Evolutionary conservation across 192 early-diverging fungal genomes (phyloP).

Genomic region (Podila epicladia): DNA sequence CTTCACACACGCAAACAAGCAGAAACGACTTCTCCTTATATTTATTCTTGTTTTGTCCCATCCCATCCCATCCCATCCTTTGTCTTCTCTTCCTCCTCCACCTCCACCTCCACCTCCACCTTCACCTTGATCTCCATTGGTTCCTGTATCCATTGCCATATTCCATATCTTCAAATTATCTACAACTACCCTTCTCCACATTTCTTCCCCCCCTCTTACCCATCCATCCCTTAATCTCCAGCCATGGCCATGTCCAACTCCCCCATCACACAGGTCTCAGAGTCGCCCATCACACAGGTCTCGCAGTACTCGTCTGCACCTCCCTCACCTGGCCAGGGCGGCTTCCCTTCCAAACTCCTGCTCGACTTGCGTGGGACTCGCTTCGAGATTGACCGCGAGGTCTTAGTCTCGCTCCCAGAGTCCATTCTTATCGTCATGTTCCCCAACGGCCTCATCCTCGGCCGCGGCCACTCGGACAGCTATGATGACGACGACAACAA

Average conservation of each 20-base stretch:
- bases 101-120: neutral
- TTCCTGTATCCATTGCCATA: neutral
- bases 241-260: slow-evolving; percentile 33
- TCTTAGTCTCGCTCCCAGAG: slow-evolving; percentile 65
- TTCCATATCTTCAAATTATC: neutral
- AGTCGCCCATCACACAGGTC: slow-evolving; percentile 66
- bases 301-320: slow-evolving; percentile 43
- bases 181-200: neutral
- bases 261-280: slow-evolving; percentile 50
- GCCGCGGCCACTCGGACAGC: slow-evolving; percentile 29
- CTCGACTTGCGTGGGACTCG: slow-evolving; percentile 67
- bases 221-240: neutral
- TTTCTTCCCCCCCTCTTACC: neutral
- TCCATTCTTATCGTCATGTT: slow-evolving; percentile 71
- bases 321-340: slow-evolving; percentile 33
- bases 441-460: slow-evolving; percentile 64
- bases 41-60: neutral
- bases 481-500: slow-evolving; percentile 54
- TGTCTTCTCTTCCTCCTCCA: neutral
- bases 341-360: slow-evolving; percentile 60
- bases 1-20: no score
- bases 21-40: neutral
- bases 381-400: slow-evolving; percentile 66
- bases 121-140: neutral
- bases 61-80: neutral